These are phyloP conservation scores for Sporothrix dimorphospora DNA, from an alignment of 2,329 filamentous ascomycete genomes.

Conservation along the genomic window DNA sequence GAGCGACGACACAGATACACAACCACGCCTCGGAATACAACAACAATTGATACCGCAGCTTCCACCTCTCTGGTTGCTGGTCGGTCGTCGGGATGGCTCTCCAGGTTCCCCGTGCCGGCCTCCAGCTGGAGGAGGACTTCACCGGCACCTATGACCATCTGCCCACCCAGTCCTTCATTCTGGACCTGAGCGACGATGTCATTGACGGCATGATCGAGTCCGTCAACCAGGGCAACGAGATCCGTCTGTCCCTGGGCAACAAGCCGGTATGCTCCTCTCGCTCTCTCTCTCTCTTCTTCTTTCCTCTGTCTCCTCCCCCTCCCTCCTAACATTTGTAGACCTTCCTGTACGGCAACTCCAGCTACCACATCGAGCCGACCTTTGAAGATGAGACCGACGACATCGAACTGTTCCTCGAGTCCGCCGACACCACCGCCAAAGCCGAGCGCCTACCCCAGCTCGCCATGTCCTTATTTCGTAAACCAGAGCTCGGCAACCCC, in stretches of 20 bases:
- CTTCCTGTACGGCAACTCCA: constrained; percentile 57
- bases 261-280: constrained; percentile 57
- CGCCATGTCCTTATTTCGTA: constrained; percentile 56
- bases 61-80: constrained; percentile 33
- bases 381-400: constrained; percentile 52
- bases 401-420: constrained; percentile 54
- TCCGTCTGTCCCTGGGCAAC: constrained; percentile 61
- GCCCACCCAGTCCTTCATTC: constrained; percentile 59
- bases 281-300: not conserved
- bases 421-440: constrained; percentile 52
- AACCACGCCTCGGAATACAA: not conserved
- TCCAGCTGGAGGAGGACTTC: constrained; percentile 60
- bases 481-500: constrained; percentile 40
- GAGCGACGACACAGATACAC: not conserved
- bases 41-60: not conserved
- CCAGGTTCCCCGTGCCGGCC: constrained; percentile 60
- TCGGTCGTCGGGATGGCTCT: constrained; percentile 45
- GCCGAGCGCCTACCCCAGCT: constrained; percentile 54
- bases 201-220: constrained; percentile 66
- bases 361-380: constrained; percentile 49
- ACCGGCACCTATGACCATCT: constrained; percentile 49
- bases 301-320: constrained; percentile 27
- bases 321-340: constrained; percentile 45
- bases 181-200: constrained; percentile 60
- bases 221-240: constrained; percentile 58